Evolutionary conservation across 2,329 filamentous ascomycete species (phyloP).

Genomic region (Penicillium sp.): DNA sequence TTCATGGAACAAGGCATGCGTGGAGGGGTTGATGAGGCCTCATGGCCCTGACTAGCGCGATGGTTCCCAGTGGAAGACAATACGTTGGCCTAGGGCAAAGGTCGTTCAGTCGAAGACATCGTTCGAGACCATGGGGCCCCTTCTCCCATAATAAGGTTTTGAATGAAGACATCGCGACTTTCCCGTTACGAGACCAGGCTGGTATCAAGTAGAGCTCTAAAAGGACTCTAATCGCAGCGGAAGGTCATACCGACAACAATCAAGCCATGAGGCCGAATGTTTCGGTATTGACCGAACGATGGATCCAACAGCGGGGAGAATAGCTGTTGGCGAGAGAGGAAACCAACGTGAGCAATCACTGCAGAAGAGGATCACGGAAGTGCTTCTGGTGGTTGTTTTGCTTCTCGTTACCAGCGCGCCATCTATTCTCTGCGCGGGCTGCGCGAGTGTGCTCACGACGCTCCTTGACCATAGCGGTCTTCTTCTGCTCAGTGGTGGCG

Average conservation of each 20-base stretch:
- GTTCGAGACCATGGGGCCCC: not conserved
- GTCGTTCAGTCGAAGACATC: not conserved
- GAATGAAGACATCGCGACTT: not conserved
- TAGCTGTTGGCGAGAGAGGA: not conserved
- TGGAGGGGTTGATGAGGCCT: not conserved
- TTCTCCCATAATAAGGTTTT: not conserved
- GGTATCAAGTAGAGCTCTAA: not conserved
- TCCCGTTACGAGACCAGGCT: not conserved
- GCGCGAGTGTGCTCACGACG: constrained; percentile 68
- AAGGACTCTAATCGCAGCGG: not conserved
- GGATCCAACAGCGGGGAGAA: not conserved
- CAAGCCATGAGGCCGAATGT: not conserved
- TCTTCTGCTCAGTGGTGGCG: constrained; percentile 73
- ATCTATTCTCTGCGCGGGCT: constrained; percentile 61
- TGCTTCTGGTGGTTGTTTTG: constrained; percentile 76
- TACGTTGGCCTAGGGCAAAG: not conserved
- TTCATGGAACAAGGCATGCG: not conserved
- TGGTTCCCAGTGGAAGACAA: not conserved
- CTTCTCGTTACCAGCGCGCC: constrained; percentile 71
- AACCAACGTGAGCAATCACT: constrained; percentile 36
- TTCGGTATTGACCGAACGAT: not conserved
- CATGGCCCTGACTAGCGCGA: not conserved
- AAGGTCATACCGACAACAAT: not conserved
- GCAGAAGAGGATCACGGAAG: constrained; percentile 61
- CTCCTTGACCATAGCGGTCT: constrained; percentile 65